These are phyloP conservation scores for Xerocomus cyaneibrunnescens DNA, from an alignment of 1,284 basidiomycete genomes.

Conservation along the genomic window DNA sequence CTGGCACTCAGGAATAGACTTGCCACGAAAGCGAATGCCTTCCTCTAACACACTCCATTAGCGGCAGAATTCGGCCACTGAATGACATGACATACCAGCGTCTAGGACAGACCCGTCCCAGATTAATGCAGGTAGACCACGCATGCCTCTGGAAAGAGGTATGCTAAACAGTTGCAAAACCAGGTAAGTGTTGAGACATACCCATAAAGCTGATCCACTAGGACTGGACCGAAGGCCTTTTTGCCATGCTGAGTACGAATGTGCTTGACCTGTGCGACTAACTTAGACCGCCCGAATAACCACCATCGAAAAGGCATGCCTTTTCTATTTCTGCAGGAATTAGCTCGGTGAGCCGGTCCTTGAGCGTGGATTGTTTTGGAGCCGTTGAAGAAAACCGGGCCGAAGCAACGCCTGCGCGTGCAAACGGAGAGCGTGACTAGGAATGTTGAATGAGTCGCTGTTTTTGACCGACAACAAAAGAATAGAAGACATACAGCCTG, in stretches of 20 bases:
- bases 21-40: constrained; percentile 94
- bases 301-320: constrained; percentile 41
- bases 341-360: constrained; percentile 88
- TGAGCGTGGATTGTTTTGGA: constrained; percentile 74
- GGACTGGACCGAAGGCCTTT: constrained; percentile 87
- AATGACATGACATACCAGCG: constrained; percentile 49
- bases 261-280: constrained; percentile 70
- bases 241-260: constrained; percentile 82
- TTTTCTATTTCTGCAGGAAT: constrained; percentile 89
- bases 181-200: constrained; percentile 32
- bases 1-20: constrained; percentile 91
- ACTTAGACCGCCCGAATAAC: constrained; percentile 6
- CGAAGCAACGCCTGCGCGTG: constrained; percentile 46
- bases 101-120: constrained; percentile 98
- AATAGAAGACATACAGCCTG: constrained; percentile 45
- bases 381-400: constrained; percentile 66
- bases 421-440: constrained; percentile 48
- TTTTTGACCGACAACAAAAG: not conserved
- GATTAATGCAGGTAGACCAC: constrained; percentile 83
- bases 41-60: constrained; percentile 58
- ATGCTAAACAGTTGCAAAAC: constrained; percentile 2
- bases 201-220: constrained; percentile 92
- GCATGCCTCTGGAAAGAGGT: constrained; percentile 76
- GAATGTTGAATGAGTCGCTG: constrained; percentile 19
- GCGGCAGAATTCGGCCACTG: not conserved